Base-by-base conservation (phyloP, 495 filamentous ascomycete genomes). In the Penicillium coffeae region DNA sequence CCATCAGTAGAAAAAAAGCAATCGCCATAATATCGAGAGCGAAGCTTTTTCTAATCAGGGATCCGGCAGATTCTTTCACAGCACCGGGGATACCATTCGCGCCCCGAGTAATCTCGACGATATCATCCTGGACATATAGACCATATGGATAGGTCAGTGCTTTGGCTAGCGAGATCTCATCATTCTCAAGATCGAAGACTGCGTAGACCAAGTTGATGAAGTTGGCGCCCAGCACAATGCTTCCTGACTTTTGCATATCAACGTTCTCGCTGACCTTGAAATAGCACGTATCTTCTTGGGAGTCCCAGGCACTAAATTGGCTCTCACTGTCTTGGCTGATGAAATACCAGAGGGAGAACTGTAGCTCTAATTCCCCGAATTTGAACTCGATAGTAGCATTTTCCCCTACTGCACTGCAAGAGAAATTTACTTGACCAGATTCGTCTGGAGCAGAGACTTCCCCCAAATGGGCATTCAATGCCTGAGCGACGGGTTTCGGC, bases 181-280 rank as follows among this genome's bases (percentile, higher is more conserved):
- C 47, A 8, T 47, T 51, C 6, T 43, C 52, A 14, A 55, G 22
- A 44, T 51, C 43, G 45, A 43, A 47, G 32, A 47, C 47, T 18
- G 47, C 13, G 15, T 55, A 51, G 20, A 51, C 8, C 1, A 19
- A 25, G 2, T 39, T 47, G 12, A 49, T 41, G 21, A 46, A 54
- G 30, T 50, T 50, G 9, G 51, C 12, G 1, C 46, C 46, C 8
- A 54, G 15, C 16, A 50, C 20, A 4, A 34, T 38, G 20, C 47
- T 42, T 13, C 45, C 42, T 14, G 45, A 18, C 20, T 39, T 5
- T 15, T 41, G 41, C 8, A 27, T 2, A 18, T 38, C 15, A 1
- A 0, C 15, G 12, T 51, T 51, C 35, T 44, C 41, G n/a, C 4
- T 3, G 22, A 45, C 45, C 0, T 20, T 39, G 14, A 51, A 51